A percentile compares a stretch with the other conserved stretches of the same genome.
These are phyloP conservation scores for Aspergillus brasiliensis DNA, from an alignment of 2,329 filamentous ascomycete species.

Conservation along the genomic window DNA sequence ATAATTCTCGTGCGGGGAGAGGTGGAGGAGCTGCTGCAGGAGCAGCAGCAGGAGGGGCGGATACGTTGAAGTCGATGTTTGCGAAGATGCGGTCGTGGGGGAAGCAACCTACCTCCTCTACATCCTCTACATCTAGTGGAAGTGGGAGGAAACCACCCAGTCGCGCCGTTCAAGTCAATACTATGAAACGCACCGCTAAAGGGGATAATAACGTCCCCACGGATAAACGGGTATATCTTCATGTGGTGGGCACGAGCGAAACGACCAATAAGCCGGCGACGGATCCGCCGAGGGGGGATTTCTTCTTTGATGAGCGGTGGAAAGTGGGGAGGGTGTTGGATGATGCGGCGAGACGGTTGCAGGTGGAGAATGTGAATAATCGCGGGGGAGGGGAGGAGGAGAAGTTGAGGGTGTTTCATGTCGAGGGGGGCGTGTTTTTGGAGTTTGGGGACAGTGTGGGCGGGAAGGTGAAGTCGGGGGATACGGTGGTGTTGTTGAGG, in stretches of 20 bases:
- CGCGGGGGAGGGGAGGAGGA: conserved; percentile 58
- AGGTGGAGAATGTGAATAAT: conserved; percentile 51
- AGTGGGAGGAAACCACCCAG: conserved; percentile 70
- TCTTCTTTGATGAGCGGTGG: conserved; percentile 83
- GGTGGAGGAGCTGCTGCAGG: conserved; percentile 4
- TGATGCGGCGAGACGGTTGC: conserved; percentile 46
- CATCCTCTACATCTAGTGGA: conserved; percentile 57
- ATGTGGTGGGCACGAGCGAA: conserved; percentile 86
- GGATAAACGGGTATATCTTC: conserved; percentile 87
- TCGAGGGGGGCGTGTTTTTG: conserved; percentile 82
- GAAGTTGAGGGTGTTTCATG: conserved; percentile 84
- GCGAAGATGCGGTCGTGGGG: conserved; percentile 80
- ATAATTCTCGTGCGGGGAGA: conserved; percentile 25
- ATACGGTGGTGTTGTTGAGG: conserved; percentile 84
- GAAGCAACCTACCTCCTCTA: conserved; percentile 59
- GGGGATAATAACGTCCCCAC: conserved; percentile 78
- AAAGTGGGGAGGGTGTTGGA: conserved; percentile 71
- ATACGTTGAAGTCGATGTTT: conserved; percentile 73
- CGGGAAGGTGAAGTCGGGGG: conserved; percentile 69
- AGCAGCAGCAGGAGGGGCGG: conserved; percentile 43
- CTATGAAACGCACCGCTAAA: conserved; percentile 83
- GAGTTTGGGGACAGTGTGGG: conserved; percentile 89
- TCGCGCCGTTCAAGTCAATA: conserved; percentile 69
- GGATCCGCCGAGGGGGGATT: conserved; percentile 78
- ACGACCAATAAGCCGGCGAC: conserved; percentile 80